Evolutionary conservation across 805 yeast genomes (phyloP), one percentile per base, ranked within the genome.

Genomic region (Candida oleophila): DNA sequence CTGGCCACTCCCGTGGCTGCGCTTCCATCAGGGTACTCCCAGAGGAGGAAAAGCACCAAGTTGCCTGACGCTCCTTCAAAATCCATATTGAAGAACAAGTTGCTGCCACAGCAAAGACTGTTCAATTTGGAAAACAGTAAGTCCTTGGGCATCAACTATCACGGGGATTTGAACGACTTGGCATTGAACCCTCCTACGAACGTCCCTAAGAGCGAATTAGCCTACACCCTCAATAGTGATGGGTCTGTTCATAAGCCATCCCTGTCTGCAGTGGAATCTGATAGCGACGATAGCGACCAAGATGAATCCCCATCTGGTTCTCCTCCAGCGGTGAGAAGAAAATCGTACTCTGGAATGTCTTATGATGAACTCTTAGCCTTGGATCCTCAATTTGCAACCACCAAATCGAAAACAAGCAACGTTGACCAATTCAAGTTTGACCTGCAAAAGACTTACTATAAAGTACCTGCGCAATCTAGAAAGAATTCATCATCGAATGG

Each of bases 351-450:
- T 30, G 79, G 69, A 14, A 74, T 80, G 81, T 68, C 82, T 14
- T 70, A 76, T 56, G 80, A 76, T 47, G 83, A 80, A 57, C 64
- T 80, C 47, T 57, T 78, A 61, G 80, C 77, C 11, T 62, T 80
- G 49, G 85, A 80, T 58, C 74, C 78, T 1, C 83, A 80, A 53
- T 80, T 68, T 56, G 48, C 47, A n/a, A 55, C 56, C 5, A 60
- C 72, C 3, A 65, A 69, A 46, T 64, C 73, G 19, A 62, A 66
- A 48, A 59, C 65, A 1, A 57, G 69, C 21, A 68, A 76, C 50
- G 58, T 77, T 45, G 71, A 70, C 44, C 60, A 65, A 43, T 77
- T 74, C 60, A 70, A 70, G 47, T 77, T 77, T 53, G 77, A 74
- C 53, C 59, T 64, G 47, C 69, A 68, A 49, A 60, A 57, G 34